Evolutionary conservation across 208 protist species (phyloP).

Genomic region (Trypanosoma congolense): DNA sequence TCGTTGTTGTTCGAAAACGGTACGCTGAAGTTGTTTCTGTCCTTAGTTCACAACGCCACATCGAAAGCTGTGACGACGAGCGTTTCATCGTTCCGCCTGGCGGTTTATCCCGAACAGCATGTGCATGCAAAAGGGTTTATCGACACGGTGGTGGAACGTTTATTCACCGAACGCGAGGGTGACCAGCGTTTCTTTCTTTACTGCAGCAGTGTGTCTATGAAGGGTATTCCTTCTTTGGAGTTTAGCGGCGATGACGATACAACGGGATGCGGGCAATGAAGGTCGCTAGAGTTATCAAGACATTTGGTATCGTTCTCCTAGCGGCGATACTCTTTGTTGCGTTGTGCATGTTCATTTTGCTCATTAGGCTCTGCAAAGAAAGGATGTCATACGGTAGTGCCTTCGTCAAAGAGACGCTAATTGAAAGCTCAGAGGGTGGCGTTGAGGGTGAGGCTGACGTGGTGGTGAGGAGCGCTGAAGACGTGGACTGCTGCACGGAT

Average conservation of each 20-base stretch:
- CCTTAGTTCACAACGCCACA: slow-evolving; percentile 20
- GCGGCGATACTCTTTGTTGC: neutral
- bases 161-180: neutral
- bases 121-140: neutral
- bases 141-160: neutral
- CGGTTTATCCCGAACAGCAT: slow-evolving; percentile 1
- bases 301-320: neutral
- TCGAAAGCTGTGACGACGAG: neutral
- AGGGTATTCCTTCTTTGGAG: neutral
- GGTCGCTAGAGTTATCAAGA: too few species aligned
- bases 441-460: too few species aligned
- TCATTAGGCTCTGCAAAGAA: too few species aligned
- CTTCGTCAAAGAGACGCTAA: too few species aligned
- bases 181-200: neutral
- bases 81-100: neutral
- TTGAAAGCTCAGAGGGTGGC: too few species aligned
- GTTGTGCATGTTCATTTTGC: too few species aligned
- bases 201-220: neutral
- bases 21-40: slow-evolving; percentile 5
- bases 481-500: too few species aligned
- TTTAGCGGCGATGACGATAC: neutral
- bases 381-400: too few species aligned
- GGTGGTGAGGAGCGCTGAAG: too few species aligned
- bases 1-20: neutral
- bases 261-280: too few species aligned